These are phyloP conservation scores for Aspergillus sp. DNA, from an alignment of 2,329 filamentous ascomycete species.

Conservation along the genomic window DNA sequence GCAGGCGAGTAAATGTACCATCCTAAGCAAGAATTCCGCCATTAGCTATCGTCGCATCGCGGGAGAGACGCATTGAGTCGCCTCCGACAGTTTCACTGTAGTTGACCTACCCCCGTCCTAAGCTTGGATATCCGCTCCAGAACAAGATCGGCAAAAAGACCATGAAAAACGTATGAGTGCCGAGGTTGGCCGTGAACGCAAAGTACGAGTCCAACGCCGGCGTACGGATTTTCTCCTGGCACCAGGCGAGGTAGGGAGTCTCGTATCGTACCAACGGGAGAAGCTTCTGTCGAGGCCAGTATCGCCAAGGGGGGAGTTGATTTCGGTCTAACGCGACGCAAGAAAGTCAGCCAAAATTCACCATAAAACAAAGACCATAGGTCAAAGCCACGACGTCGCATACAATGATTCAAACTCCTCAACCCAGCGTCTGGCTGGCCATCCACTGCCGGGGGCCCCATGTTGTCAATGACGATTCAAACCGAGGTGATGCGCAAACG, in stretches of 20 bases:
- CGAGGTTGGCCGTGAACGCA: slow-evolving; percentile 91
- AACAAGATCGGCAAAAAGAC: slow-evolving; percentile 89
- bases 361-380: background rate
- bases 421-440: slow-evolving; percentile 64
- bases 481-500: slow-evolving; percentile 17
- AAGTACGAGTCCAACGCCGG: slow-evolving; percentile 93
- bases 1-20: slow-evolving; percentile 70
- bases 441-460: slow-evolving; percentile 37
- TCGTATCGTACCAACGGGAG: slow-evolving; percentile 91
- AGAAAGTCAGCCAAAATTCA: slow-evolving; percentile 14
- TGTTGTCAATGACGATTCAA: slow-evolving; percentile 26
- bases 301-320: slow-evolving; percentile 84
- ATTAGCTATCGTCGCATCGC: slow-evolving; percentile 14
- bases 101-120: slow-evolving; percentile 79
- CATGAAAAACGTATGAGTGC: slow-evolving; percentile 99
- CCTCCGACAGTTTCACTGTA: background rate
- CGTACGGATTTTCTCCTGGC: slow-evolving; percentile 78
- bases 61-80: background rate
- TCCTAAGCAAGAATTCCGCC: slow-evolving; percentile 27
- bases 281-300: slow-evolving; percentile 74
- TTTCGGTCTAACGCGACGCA: slow-evolving; percentile 64
- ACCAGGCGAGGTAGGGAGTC: slow-evolving; percentile 85
- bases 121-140: slow-evolving; percentile 85
- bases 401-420: slow-evolving; percentile 75
- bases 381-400: slow-evolving; percentile 13